A percentile compares a stretch with the other conserved stretches of the same genome.
Evolutionary conservation across 1,139 yeast genomes (phyloP).

Genomic region (Candida albicans): DNA sequence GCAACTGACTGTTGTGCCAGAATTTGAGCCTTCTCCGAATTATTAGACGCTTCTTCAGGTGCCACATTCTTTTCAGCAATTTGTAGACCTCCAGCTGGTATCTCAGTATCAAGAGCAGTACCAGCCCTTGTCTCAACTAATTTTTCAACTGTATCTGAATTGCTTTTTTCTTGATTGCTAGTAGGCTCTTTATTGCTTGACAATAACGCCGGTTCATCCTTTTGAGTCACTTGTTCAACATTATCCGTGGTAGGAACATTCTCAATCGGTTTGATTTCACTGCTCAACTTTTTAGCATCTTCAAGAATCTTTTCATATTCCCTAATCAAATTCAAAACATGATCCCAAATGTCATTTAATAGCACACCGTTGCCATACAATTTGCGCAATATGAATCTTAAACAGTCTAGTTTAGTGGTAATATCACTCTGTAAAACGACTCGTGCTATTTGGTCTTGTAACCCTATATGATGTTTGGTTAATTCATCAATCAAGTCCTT

Average conservation of each 20-base stretch:
- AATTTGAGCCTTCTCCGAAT: neutral
- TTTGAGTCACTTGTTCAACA: neutral
- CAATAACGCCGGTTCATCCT: no score
- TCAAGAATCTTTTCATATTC: slow-evolving; percentile 9
- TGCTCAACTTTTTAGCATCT: neutral
- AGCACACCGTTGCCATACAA: slow-evolving; percentile 35
- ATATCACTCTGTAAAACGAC: slow-evolving; percentile 15
- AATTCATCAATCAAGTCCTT: slow-evolving; percentile 20
- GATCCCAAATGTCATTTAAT: slow-evolving; percentile 24
- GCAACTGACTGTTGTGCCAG: neutral
- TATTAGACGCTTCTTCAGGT: neutral
- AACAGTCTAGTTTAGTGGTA: slow-evolving; percentile 24
- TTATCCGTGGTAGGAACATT: neutral
- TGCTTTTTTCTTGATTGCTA: no score
- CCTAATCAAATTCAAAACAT: slow-evolving; percentile 21
- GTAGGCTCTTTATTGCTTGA: no score
- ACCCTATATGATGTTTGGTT: slow-evolving; percentile 12
- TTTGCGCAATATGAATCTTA: slow-evolving; percentile 32
- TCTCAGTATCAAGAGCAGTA: no score
- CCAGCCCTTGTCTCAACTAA: no score
- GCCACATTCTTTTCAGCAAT: neutral
- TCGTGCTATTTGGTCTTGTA: slow-evolving; percentile 15
- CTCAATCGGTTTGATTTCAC: neutral
- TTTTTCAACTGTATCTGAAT: no score
- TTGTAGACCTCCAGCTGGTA: no score